Conservation (phyloP, 2,329 filamentous ascomycete species). For the Aspergillus texensis region DNA sequence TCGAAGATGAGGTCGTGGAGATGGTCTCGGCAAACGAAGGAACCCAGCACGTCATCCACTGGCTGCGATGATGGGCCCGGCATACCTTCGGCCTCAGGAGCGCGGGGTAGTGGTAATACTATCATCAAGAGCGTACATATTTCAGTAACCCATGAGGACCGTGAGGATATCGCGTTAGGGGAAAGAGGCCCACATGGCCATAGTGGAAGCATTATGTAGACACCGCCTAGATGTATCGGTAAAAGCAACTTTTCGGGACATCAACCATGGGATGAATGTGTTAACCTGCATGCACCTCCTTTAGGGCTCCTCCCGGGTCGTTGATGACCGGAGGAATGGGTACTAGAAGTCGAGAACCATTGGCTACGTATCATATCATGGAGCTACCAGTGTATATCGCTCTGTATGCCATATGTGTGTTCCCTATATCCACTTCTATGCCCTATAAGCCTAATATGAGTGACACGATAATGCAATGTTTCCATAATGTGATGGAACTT, state of each 20-base stretch:
- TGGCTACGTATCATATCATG: too few relatives aligned
- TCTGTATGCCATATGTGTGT: too few relatives aligned
- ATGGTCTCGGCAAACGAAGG: background rate
- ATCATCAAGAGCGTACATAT: background rate
- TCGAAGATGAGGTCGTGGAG: background rate
- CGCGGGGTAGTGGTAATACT: background rate
- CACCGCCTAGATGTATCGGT: background rate
- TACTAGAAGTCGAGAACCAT: too few relatives aligned
- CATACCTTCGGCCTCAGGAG: background rate
- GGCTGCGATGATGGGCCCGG: background rate
- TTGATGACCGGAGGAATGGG: too few relatives aligned
- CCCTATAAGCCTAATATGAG: too few relatives aligned
- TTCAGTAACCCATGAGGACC: background rate
- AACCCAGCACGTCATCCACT: background rate
- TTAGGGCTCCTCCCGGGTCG: background rate
- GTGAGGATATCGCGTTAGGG: background rate
- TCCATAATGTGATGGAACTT: too few relatives aligned
- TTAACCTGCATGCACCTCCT: background rate
- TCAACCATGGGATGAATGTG: background rate
- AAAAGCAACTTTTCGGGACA: too few relatives aligned
- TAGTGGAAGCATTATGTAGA: background rate
- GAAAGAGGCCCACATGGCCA: background rate
- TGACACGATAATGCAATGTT: too few relatives aligned
- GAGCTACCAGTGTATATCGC: too few relatives aligned
- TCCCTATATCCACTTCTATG: too few relatives aligned